phyloP scores from a whole-genome alignment of 2,329 filamentous ascomycete genomes.

The Botrytis hyacinthi region DNA sequence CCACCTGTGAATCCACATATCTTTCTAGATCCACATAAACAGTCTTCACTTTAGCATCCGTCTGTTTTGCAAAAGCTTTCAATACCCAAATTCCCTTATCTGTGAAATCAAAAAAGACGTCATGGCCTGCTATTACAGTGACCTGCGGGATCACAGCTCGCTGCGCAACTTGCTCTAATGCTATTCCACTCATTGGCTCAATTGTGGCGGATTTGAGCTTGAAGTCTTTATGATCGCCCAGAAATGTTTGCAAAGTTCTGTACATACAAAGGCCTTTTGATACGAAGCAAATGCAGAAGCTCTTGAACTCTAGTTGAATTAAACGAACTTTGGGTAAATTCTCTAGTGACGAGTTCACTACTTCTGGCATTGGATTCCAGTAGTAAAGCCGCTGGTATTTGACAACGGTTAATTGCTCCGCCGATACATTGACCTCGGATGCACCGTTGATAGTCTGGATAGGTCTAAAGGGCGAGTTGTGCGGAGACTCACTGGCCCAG shows the following conservation, averaged over 20 bases:
- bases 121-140: background rate
- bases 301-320: slow-evolving; percentile 5
- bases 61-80: background rate
- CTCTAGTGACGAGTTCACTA: background rate
- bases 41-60: accelerated
- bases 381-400: accelerated
- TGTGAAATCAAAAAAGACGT: background rate
- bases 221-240: background rate
- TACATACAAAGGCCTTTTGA: background rate
- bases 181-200: background rate
- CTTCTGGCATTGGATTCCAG: background rate
- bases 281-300: background rate
- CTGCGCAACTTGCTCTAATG: accelerated
- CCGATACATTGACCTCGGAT: background rate
- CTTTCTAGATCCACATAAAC: background rate
- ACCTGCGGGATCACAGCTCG: background rate
- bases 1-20: too few relatives aligned
- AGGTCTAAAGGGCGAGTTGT: background rate
- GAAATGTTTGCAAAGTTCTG: background rate
- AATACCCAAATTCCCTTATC: background rate
- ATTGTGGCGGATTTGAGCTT: background rate
- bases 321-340: background rate
- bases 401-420: background rate
- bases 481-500: background rate
- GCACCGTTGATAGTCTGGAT: background rate